phyloP scores from a whole-genome alignment of 1,139 yeast genomes.

The Blastobotrys petasosporus region DNA sequence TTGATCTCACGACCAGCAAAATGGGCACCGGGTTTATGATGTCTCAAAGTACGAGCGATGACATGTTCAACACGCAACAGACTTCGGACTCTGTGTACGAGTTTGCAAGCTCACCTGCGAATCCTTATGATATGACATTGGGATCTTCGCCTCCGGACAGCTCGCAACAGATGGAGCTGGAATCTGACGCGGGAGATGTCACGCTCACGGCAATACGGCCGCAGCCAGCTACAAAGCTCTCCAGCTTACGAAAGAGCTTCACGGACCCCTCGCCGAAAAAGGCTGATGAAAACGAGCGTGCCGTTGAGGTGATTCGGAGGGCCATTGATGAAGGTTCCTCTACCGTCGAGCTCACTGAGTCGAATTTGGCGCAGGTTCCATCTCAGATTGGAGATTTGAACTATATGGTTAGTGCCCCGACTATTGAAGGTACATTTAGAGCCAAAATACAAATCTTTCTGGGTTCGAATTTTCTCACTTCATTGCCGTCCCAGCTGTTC shows the following conservation, averaged over 20 bases:
- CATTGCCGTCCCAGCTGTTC: conserved; percentile 49
- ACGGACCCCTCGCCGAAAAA: neutral
- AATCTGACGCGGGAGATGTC: no score
- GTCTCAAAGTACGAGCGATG: conserved; percentile 5
- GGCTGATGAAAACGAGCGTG: conserved; percentile 1
- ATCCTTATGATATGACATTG: neutral
- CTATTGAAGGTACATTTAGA: conserved; percentile 12
- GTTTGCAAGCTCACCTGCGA: conserved; percentile 4
- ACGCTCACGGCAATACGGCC: no score
- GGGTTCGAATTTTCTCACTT: conserved; percentile 44
- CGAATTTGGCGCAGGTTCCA: conserved; percentile 45
- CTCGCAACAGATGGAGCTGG: neutral
- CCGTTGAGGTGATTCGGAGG: conserved; percentile 17
- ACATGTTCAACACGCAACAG: conserved; percentile 1
- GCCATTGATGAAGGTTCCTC: conserved; percentile 36
- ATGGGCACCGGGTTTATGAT: neutral
- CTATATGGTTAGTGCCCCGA: conserved; percentile 37
- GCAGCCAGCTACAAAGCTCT: no score
- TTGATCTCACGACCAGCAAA: neutral
- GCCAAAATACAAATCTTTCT: conserved; percentile 44
- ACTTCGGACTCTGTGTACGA: conserved; percentile 9
- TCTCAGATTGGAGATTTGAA: conserved; percentile 50
- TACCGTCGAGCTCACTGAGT: conserved; percentile 40
- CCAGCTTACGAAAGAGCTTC: neutral
- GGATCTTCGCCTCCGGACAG: conserved; percentile 2